Conservation (phyloP, 495 filamentous ascomycete species). For the Ramalina intermedia region DNA sequence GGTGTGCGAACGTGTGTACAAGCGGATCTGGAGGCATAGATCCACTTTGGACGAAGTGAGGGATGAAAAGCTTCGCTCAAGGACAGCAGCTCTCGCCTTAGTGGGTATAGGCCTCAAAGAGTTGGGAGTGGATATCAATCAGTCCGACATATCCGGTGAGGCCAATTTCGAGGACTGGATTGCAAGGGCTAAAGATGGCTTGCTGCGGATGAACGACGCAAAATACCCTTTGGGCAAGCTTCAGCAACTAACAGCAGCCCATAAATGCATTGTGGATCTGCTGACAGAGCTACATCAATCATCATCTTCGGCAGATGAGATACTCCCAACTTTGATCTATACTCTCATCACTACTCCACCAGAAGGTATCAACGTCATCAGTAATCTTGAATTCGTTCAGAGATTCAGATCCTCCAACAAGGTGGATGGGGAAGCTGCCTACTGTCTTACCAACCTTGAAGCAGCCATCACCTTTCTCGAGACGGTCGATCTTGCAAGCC, state of each 20-base stretch:
- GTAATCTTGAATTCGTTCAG: conserved; percentile 87
- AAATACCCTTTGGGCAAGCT: conserved; percentile 85
- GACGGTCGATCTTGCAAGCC: conserved; percentile 84
- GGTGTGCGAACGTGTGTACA: conserved; percentile 77
- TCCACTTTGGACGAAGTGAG: conserved; percentile 88
- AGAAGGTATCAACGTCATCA: conserved; percentile 76
- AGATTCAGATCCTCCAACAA: conserved; percentile 77
- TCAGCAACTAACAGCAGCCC: conserved; percentile 69
- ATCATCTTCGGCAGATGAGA: conserved; percentile 90
- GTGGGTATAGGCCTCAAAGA: conserved; percentile 83
- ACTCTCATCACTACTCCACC: conserved; percentile 81
- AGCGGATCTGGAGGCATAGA: conserved; percentile 77
- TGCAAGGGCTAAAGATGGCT: conserved; percentile 53
- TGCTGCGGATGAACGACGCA: conserved; percentile 74
- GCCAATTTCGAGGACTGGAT: conserved; percentile 60
- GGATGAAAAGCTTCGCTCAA: conserved; percentile 88
- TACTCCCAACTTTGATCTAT: conserved; percentile 92
- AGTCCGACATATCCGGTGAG: conserved; percentile 25
- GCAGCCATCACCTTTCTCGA: conserved; percentile 93
- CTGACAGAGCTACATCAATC: conserved; percentile 60
- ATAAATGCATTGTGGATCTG: conserved; percentile 89
- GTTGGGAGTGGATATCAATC: conserved; percentile 59
- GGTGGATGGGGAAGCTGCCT: conserved; percentile 84
- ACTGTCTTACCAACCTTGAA: conserved; percentile 92
- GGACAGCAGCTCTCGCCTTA: conserved; percentile 78